These are phyloP conservation scores for Bifiguratus adelaidae DNA, from an alignment of 192 early-diverging fungal species.

Conservation along the genomic window DNA sequence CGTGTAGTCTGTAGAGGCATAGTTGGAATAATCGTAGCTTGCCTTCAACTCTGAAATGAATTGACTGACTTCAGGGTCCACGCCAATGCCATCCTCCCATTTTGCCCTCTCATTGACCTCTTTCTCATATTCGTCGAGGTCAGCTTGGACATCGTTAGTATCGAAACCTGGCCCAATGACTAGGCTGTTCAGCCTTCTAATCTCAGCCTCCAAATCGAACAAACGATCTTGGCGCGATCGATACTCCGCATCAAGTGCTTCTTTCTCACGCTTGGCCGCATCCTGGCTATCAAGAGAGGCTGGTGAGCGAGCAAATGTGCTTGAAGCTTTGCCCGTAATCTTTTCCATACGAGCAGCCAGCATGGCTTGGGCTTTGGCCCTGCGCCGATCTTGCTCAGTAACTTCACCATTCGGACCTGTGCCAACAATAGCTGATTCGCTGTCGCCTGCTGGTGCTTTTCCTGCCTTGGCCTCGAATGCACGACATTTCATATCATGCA, in stretches of 20 bases:
- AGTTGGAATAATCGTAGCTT: background rate
- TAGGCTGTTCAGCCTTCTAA: slow-evolving; percentile 22
- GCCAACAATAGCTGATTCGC: slow-evolving; percentile 20
- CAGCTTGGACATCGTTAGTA: slow-evolving; percentile 9
- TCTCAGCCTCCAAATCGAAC: slow-evolving; percentile 20
- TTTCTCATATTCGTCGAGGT: slow-evolving; percentile 6
- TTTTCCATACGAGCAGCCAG: slow-evolving; percentile 36
- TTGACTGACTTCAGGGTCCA: slow-evolving; percentile 14
- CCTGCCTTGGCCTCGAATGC: slow-evolving; percentile 15
- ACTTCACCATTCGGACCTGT: slow-evolving; percentile 40
- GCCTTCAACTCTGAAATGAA: slow-evolving; percentile 24
- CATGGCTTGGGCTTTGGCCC: slow-evolving; percentile 38
- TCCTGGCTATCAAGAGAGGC: slow-evolving; percentile 7
- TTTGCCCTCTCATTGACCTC: slow-evolving; percentile 17
- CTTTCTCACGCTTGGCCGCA: slow-evolving; percentile 15
- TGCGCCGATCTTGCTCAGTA: slow-evolving; percentile 39
- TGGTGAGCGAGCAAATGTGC: slow-evolving; percentile 12
- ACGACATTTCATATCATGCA: slow-evolving; percentile 26
- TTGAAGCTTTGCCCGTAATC: slow-evolving; percentile 25
- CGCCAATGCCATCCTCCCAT: slow-evolving; percentile 33
- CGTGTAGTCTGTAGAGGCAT: too few relatives aligned
- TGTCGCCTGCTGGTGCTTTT: background rate
- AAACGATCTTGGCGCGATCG: slow-evolving; percentile 24
- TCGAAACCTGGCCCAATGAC: slow-evolving; percentile 16
- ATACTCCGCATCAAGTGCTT: slow-evolving; percentile 16